phyloP scores from a whole-genome alignment of 192 early-diverging fungal genomes.

The Gryganskiella cystojenkinii region DNA sequence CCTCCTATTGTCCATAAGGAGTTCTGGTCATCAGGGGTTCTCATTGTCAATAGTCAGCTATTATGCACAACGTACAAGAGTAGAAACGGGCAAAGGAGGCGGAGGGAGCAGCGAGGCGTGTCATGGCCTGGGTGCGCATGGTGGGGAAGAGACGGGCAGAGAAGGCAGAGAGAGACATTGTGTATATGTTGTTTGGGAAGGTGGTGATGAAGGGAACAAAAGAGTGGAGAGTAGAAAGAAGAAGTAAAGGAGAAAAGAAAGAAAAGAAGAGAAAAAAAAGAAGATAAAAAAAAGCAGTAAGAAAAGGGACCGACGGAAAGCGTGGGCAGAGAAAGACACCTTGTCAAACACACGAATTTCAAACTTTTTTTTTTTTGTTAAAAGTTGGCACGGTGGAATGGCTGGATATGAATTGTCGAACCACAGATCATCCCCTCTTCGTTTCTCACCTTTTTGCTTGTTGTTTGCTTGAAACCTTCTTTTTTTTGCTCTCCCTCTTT shows the following conservation, averaged over 20 bases:
- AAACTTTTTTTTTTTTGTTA: conserved; percentile 43
- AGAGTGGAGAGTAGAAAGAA: neutral
- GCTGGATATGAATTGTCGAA: neutral
- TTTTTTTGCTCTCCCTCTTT: too few species aligned
- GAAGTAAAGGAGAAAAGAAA: neutral
- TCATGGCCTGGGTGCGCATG: conserved; percentile 39
- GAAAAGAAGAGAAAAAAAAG: neutral
- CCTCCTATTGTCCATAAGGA: too few species aligned
- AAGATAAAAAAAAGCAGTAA: conserved; percentile 4
- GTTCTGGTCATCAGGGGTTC: neutral
- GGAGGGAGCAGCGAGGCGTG: conserved; percentile 46
- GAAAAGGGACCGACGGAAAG: conserved; percentile 3
- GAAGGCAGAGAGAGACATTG: conserved; percentile 36
- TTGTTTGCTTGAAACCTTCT: too few species aligned
- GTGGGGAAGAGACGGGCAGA: conserved; percentile 41
- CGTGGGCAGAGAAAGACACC: neutral
- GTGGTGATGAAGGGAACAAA: neutral
- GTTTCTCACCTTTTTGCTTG: too few species aligned
- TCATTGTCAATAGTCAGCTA: too few species aligned
- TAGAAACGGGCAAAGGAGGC: conserved; percentile 56
- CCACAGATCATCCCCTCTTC: too few species aligned
- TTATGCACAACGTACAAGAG: conserved; percentile 51
- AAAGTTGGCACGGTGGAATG: conserved; percentile 47
- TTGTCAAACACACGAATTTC: too few species aligned
- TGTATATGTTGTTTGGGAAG: neutral